Base-by-base conservation (phyloP, 2,329 filamentous ascomycete species). In the Drechslerella stenobrocha region DNA sequence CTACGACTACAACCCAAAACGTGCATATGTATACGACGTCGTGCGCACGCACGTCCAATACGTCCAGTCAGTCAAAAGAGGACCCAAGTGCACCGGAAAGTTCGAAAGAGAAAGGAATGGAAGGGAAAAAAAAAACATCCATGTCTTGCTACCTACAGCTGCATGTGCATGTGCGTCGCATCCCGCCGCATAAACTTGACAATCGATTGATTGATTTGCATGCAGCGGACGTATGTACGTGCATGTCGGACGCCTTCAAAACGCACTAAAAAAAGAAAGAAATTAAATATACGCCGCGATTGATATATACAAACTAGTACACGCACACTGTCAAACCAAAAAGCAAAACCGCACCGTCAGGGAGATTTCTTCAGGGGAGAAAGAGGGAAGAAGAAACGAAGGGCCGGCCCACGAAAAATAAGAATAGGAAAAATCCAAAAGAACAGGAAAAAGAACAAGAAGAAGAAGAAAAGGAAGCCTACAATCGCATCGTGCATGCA, bases 101-200 rank as follows among this genome's bases (percentile, higher is more conserved):
- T n/a, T n/a, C n/a, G 11, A 30, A 30, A 30, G 28, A 32, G 23
- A 44, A 34, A 32, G 23, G 37, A 53, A 53, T 26, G 37, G 18
- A 32, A 46, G 30, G 22, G 15, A 35, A n/a, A 51, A 50, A 6
- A 48, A 48, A 18, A 23, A 7, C 2, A 20, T 23, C 28, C 47
- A 51, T 23, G 22, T 23, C 34, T 22, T 35, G 15, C 37, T 20
- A 7, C 15, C 9, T 20, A 18, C 37, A 18, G 13, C 15, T 9
- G 11, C 13, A 13, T 13, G 34, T 13, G 3, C 34, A n/a, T n/a
- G n/a, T 37, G 34, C 34, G 15, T 37, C 37, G 13, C 15, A 7
- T 18, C 18, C 37, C 37, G 37, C 22, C 9, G 37, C 37, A 42
- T 42, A 18, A 42, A 42, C 37, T 42, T 42, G n/a, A 5, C 3